These are phyloP conservation scores for Maudiozyma pseudohumilis DNA, from an alignment of 805 yeast genomes.

Conservation along the genomic window DNA sequence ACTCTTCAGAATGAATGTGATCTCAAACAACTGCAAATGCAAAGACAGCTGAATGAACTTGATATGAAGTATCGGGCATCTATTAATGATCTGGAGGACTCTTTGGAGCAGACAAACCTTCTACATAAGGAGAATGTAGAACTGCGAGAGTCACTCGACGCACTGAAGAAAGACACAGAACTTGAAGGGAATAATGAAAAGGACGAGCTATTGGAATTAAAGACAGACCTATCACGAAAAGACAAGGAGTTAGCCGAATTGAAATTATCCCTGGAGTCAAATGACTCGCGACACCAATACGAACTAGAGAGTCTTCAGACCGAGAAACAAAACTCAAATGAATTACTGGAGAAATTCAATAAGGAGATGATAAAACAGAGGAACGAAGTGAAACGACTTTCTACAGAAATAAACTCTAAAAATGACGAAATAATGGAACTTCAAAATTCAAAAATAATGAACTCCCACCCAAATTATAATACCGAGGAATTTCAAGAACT, in stretches of 20 bases:
- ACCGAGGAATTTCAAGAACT: constrained; percentile 30
- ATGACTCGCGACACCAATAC: constrained; percentile 10
- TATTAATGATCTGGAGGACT: constrained; percentile 25
- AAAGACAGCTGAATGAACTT: constrained; percentile 14
- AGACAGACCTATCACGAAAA: constrained; percentile 25
- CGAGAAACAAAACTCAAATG: constrained; percentile 14
- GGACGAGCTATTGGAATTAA: constrained; percentile 28
- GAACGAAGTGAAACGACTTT: constrained; percentile 17
- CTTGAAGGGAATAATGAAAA: constrained; percentile 18
- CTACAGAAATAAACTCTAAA: constrained; percentile 14
- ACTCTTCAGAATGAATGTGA: constrained; percentile 34
- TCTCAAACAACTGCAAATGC: constrained; percentile 16
- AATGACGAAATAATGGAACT: constrained; percentile 23
- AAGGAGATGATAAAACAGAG: constrained; percentile 18
- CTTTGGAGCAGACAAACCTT: constrained; percentile 28
- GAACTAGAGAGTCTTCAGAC: constrained; percentile 11
- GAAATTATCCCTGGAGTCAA: constrained; percentile 27
- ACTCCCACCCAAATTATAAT: constrained; percentile 26
- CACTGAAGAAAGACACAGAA: constrained; percentile 15
- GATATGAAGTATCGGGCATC: constrained; percentile 29
- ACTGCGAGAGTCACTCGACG: constrained; percentile 12
- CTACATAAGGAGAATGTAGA: constrained; percentile 28
- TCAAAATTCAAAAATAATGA: constrained; percentile 26
- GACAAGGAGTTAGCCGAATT: constrained; percentile 30
- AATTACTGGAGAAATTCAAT: constrained; percentile 17